Percentiles rank a stretch among this genome's conserved stretches.
These are phyloP conservation scores for Diaporthe longicolla DNA, from an alignment of 2,329 filamentous ascomycete genomes.

Conservation along the genomic window DNA sequence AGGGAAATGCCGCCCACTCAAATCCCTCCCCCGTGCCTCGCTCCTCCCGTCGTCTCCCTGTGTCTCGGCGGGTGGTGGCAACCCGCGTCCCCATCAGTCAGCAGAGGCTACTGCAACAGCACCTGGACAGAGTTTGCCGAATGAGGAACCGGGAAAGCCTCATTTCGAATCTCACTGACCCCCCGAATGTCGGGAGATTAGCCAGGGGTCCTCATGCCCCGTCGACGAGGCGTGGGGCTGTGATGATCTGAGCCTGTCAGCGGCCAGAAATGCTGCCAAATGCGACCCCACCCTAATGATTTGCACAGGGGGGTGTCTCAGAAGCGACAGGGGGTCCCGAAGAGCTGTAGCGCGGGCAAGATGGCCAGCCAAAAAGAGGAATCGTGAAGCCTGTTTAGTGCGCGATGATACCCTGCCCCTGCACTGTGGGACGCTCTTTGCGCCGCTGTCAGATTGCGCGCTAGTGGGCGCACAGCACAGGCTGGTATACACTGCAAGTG, in stretches of 20 bases:
- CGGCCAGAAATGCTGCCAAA: slow-evolving; percentile 4
- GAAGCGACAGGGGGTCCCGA: slow-evolving; percentile 53
- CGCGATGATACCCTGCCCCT: slow-evolving; percentile 17
- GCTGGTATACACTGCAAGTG: background rate
- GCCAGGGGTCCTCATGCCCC: slow-evolving; percentile 29
- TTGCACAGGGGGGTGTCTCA: slow-evolving; percentile 45
- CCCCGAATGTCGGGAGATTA: slow-evolving; percentile 28
- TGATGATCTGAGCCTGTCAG: slow-evolving; percentile 29
- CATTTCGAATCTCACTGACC: slow-evolving; percentile 27
- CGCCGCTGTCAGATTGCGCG: slow-evolving; percentile 24
- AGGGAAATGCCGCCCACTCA: background rate
- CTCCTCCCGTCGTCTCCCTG: background rate
- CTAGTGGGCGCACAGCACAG: background rate
- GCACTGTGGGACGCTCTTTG: background rate
- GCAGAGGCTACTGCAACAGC: slow-evolving; percentile 22
- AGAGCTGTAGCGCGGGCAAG: slow-evolving; percentile 42
- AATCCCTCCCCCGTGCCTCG: no score
- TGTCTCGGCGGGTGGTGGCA: slow-evolving; percentile 7
- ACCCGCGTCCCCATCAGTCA: slow-evolving; percentile 15
- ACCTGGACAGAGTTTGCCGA: slow-evolving; percentile 24
- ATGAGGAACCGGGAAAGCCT: slow-evolving; percentile 21
- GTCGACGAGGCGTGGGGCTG: slow-evolving; percentile 25
- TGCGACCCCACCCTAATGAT: slow-evolving; percentile 25
- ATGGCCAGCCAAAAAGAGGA: slow-evolving; percentile 32
- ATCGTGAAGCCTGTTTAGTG: slow-evolving; percentile 19